These are phyloP conservation scores for Glaciozyma antarctica DNA, from an alignment of 768 basidiomycete genomes.

Conservation along the genomic window DNA sequence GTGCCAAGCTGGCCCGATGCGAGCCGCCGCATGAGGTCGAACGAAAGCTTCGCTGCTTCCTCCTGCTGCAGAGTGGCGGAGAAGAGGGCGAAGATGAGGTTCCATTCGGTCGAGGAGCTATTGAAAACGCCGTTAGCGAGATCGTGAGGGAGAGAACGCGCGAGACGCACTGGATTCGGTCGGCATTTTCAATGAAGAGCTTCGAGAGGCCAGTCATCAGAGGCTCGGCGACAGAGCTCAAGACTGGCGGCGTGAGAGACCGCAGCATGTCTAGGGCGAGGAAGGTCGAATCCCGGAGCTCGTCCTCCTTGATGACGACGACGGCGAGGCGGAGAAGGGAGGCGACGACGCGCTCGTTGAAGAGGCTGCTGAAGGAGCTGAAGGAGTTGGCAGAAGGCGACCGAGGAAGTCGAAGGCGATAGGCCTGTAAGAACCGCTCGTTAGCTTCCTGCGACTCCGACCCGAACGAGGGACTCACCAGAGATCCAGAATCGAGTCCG, in stretches of 20 bases:
- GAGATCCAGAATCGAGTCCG: conserved; percentile 70
- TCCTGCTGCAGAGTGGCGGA: conserved; percentile 75
- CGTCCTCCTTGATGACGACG: conserved; percentile 71
- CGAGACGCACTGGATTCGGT: conserved; percentile 54
- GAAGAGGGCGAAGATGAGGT: conserved; percentile 75
- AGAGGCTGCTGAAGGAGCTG: conserved; percentile 71
- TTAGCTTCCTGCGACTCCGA: not conserved
- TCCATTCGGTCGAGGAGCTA: conserved; percentile 93
- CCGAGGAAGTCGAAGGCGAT: conserved; percentile 89
- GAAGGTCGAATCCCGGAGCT: conserved; percentile 85
- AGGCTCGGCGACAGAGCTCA: conserved; percentile 81
- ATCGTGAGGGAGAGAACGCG: not conserved
- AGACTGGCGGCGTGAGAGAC: conserved; percentile 62
- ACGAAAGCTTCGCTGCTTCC: conserved; percentile 75
- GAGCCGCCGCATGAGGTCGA: conserved; percentile 65
- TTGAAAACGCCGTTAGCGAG: not conserved
- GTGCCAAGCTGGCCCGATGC: conserved; percentile 52
- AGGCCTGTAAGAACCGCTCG: conserved; percentile 53
- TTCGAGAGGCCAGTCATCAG: conserved; percentile 67
- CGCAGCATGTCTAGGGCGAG: conserved; percentile 84
- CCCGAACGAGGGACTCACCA: conserved; percentile 51
- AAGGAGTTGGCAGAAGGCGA: conserved; percentile 64
- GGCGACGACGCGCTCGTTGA: conserved; percentile 89
- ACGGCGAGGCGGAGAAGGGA: conserved; percentile 74
- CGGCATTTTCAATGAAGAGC: conserved; percentile 65